Percentiles rank a stretch among this genome's conserved stretches.
phyloP scores from a whole-genome alignment of 2,329 filamentous ascomycete genomes.

The Teratosphaeria pseudoeucalypti region DNA sequence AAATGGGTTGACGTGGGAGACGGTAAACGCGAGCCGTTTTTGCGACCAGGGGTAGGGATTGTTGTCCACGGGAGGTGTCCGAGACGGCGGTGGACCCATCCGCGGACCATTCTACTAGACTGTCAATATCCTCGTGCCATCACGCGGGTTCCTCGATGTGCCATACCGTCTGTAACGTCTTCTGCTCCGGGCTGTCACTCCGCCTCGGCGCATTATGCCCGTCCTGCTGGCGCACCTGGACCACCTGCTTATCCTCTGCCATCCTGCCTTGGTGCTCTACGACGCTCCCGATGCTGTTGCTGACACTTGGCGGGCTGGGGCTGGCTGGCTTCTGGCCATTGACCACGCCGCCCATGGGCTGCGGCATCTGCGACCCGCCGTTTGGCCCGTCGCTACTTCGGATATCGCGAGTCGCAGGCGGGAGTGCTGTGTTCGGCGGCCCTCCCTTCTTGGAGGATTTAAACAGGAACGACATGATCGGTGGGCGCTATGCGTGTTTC shows the following conservation, averaged over 20 bases:
- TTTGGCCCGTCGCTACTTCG: conserved; percentile 43
- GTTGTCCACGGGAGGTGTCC: conserved; percentile 49
- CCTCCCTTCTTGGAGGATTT: conserved; percentile 27
- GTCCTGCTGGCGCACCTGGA: not conserved
- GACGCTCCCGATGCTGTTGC: conserved; percentile 29
- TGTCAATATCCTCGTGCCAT: not conserved
- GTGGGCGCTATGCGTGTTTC: not conserved
- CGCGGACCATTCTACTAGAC: conserved; percentile 1
- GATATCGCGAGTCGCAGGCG: conserved; percentile 46
- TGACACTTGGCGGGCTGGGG: conserved; percentile 58
- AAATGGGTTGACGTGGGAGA: conserved; percentile 75
- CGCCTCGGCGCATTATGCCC: conserved; percentile 36
- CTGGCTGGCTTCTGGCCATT: conserved; percentile 17
- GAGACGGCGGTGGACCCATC: conserved; percentile 27
- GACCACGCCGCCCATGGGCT: conserved; percentile 34
- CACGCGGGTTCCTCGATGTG: not conserved
- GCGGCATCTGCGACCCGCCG: conserved; percentile 30
- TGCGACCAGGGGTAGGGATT: conserved; percentile 96
- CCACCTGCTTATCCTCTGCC: conserved; percentile 1
- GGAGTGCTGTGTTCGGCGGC: conserved; percentile 29
- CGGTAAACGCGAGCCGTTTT: conserved; percentile 73
- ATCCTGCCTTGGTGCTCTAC: conserved; percentile 3
- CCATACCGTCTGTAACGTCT: conserved; percentile 28
- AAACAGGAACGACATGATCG: conserved; percentile 43
- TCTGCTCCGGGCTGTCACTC: conserved; percentile 45